Conservation (phyloP, 2,329 filamentous ascomycete genomes). For the Seiridium cupressi region DNA sequence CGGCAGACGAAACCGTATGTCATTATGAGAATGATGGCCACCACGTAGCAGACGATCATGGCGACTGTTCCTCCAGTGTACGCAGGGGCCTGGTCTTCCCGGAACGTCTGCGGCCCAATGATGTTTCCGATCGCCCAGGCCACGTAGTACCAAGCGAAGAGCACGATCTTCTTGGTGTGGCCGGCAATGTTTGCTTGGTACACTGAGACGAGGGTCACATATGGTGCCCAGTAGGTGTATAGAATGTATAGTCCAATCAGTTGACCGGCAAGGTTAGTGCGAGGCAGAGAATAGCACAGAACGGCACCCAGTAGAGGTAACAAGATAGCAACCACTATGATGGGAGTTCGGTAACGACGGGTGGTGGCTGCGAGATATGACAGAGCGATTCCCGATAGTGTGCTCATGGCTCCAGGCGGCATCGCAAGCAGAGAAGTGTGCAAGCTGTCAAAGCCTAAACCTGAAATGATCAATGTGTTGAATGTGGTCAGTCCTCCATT, state of each 20-base stretch:
- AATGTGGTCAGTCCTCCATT: slow-evolving; percentile 16
- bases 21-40: slow-evolving; percentile 9
- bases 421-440: slow-evolving; percentile 10
- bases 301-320: slow-evolving; percentile 31
- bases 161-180: slow-evolving; percentile 57
- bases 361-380: slow-evolving; percentile 15
- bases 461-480: slow-evolving; percentile 11
- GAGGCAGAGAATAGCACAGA: slow-evolving; percentile 29
- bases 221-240: slow-evolving; percentile 19
- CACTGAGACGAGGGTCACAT: slow-evolving; percentile 16
- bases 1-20: slow-evolving; percentile 9
- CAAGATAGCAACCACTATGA: slow-evolving; percentile 29
- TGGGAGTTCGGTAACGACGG: slow-evolving; percentile 11
- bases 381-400: slow-evolving; percentile 17
- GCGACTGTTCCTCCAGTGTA: slow-evolving; percentile 31
- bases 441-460: slow-evolving; percentile 10
- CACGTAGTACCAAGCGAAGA: slow-evolving; percentile 56
- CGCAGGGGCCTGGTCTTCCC: slow-evolving; percentile 45
- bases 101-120: slow-evolving; percentile 50
- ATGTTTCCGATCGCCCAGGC: slow-evolving; percentile 57
- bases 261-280: slow-evolving; percentile 17
- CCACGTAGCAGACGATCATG: slow-evolving; percentile 11
- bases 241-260: slow-evolving; percentile 18
- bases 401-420: slow-evolving; percentile 15
- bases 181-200: slow-evolving; percentile 47